phyloP scores from a whole-genome alignment of 2,329 filamentous ascomycete genomes.

The Biscogniauxia sp. region DNA sequence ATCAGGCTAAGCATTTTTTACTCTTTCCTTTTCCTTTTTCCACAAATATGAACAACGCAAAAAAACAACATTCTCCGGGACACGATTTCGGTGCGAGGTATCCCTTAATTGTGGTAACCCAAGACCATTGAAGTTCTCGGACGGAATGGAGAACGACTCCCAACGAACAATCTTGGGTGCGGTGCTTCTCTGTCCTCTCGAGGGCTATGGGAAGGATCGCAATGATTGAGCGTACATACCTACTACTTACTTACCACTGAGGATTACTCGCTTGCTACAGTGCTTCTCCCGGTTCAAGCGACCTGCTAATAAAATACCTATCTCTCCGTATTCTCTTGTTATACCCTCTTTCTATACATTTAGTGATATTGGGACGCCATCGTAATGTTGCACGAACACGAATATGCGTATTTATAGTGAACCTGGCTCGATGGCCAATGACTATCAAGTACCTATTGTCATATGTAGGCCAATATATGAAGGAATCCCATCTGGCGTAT shows the following conservation, averaged over 20 bases:
- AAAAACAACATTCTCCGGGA: constrained; percentile 46
- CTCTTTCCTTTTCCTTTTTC: constrained; percentile 31
- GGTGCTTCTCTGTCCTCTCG: constrained; percentile 47
- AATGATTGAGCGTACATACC: constrained; percentile 58
- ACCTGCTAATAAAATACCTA: too few species aligned
- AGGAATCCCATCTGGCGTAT: too few species aligned
- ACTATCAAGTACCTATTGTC: too few species aligned
- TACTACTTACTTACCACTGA: background rate
- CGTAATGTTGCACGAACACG: too few species aligned
- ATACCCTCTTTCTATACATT: too few species aligned
- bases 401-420: too few species aligned
- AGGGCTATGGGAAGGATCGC: constrained; percentile 52
- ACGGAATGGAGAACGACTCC: constrained; percentile 51
- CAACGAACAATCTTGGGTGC: constrained; percentile 59
- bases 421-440: too few species aligned
- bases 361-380: too few species aligned
- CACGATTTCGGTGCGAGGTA: constrained; percentile 47
- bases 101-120: constrained; percentile 38
- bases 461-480: too few species aligned
- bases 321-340: too few species aligned
- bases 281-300: too few species aligned
- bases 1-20: constrained; percentile 3
- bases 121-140: constrained; percentile 49
- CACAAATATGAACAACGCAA: constrained; percentile 47
- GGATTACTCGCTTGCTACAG: too few species aligned